phyloP scores from a whole-genome alignment of 345 rosid genomes.

The Moricandia moricandioides region DNA sequence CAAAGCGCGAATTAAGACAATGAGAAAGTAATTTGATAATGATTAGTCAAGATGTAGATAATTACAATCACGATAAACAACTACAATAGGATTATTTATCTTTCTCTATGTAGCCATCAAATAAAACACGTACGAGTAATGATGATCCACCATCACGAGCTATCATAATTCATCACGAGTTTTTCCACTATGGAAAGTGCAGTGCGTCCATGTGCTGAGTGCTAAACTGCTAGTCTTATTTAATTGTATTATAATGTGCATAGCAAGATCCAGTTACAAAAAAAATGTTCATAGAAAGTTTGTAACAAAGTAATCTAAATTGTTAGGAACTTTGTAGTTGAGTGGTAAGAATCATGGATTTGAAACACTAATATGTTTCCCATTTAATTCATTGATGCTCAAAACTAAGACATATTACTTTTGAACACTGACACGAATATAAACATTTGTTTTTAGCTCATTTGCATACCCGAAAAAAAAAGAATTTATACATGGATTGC shows the following conservation, averaged over 20 bases:
- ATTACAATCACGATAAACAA: neutral
- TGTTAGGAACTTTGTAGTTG: too few relatives aligned
- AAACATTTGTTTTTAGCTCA: too few relatives aligned
- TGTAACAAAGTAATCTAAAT: neutral
- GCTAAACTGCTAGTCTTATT: neutral
- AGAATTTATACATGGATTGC: too few relatives aligned
- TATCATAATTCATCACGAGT: conserved; percentile 31
- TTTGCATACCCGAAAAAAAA: too few relatives aligned
- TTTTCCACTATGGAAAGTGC: conserved; percentile 26
- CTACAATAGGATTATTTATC: neutral
- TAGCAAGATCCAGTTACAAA: too few relatives aligned
- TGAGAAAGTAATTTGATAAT: neutral
- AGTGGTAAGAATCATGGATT: too few relatives aligned
- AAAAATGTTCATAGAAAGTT: neutral
- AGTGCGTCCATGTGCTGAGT: neutral
- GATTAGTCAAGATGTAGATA: conserved; percentile 33
- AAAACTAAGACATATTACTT: too few relatives aligned
- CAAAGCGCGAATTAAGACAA: conserved; percentile 15
- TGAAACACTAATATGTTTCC: too few relatives aligned
- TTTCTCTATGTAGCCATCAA: conserved; percentile 3
- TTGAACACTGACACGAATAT: too few relatives aligned
- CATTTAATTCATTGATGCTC: too few relatives aligned
- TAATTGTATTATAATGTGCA: neutral
- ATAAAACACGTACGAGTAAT: conserved; percentile 13
- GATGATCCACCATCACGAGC: conserved; percentile 32